Base-by-base conservation (phyloP, 257 asterid genomes). In the Osmanthus fragrans region DNA sequence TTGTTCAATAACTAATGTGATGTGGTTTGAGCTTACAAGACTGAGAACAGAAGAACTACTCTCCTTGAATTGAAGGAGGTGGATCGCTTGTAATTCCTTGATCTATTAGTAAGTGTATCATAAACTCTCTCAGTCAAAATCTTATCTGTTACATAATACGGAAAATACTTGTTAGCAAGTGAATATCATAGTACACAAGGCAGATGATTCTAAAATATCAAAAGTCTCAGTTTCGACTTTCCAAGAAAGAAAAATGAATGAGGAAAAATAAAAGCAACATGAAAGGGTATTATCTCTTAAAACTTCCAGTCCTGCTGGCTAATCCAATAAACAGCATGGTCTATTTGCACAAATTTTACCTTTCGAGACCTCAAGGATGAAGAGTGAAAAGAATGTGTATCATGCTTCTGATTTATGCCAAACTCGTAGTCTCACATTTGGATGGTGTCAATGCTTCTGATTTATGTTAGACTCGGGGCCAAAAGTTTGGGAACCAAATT, bases 11-110 rank as follows among this genome's bases (percentile, higher is more conserved):
- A 82, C 56, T 58, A 60, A 70, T 39, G 80, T 29, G 72, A 73
- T 75, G n/a, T 66, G 74, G 77, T 40, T 76, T 73, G 79, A 86
- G 72, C 99, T 88, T 92, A 94, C 99, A 92, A 83, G 81, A 90
- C 83, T 21, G 99, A 94, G 87, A 90, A 94, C 68, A 94, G 84
- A 85, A 92, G 90, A 86, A 92, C 95, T 32, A 94, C 89, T 85
- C 94, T 92, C 87, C 97, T 91, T 79, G 97, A 91, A 84, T 88
- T 94, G 91, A 94, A 94, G 51, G 99, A 94, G 81, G 85, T 75
- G 45, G 97, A 91, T 73, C 97, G 91, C 88, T 92, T 94, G 91
- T 86, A 94, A 82, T 90, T 94, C 87, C 96, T 88, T 82, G 94
- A 83, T 88, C 92, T 88, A 85, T 80, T 86, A 47, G 80, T 81